Evolutionary conservation across 352 stramenopile species (phyloP).

Genomic region (Pilasporangium apinafurcum): DNA sequence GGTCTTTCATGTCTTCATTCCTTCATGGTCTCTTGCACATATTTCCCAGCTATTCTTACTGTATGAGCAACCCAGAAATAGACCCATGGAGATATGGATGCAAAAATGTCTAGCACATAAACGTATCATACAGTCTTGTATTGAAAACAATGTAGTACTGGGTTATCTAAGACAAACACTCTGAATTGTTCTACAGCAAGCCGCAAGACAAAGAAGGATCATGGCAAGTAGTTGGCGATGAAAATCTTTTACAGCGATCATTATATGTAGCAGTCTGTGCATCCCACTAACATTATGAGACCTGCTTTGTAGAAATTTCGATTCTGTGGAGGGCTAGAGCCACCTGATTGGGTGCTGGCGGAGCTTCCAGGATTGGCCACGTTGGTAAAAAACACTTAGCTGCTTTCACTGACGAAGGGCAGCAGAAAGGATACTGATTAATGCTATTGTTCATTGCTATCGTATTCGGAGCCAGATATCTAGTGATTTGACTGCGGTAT

Average conservation of each 20-base stretch:
- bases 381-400: constrained; percentile 2
- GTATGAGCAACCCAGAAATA: too few relatives aligned
- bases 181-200: too few relatives aligned
- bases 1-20: too few relatives aligned
- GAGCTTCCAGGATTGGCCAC: constrained; percentile 33
- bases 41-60: too few relatives aligned
- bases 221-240: neutral
- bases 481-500: constrained; percentile 10
- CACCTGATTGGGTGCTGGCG: constrained; percentile 53
- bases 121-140: too few relatives aligned
- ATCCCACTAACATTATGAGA: too few relatives aligned
- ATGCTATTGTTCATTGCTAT: neutral
- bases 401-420: neutral
- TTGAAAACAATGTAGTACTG: too few relatives aligned
- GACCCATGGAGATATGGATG: too few relatives aligned
- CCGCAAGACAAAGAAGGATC: too few relatives aligned
- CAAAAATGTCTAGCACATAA: too few relatives aligned
- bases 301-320: constrained; percentile 23
- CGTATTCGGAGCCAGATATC: constrained; percentile 4
- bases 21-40: too few relatives aligned
- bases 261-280: neutral
- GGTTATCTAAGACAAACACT: too few relatives aligned
- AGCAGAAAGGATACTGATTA: neutral
- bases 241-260: neutral
- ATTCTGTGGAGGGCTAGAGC: constrained; percentile 58